Evolutionary conservation across 306 rosid species (phyloP), one percentile per base, ranked within the genome.

Genomic region (Quercus ilex): DNA sequence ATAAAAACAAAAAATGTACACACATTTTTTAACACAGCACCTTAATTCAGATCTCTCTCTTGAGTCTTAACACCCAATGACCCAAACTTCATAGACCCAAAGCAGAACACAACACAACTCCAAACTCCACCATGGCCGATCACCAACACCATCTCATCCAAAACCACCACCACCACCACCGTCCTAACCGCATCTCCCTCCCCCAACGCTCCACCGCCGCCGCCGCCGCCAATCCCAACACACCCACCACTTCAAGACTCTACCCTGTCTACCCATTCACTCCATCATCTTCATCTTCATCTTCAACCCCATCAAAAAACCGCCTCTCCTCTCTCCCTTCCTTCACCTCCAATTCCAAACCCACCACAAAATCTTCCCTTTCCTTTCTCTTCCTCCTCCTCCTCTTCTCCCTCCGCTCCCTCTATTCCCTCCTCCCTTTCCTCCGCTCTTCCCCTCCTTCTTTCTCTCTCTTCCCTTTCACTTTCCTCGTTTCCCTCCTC

Each of bases 391-490:
- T 92, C 80, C 80, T 94, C 74, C 80, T 94, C 74, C 88, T 92
- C 5, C 94, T 94, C 46, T 69, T 91, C 83, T 91, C 96, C 31
- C 90, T 92, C 5, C 94, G 93, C 11, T 91, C 96, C 38, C 89
- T 91, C 56, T 91, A 88, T 35, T 89, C 94, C 41, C 86, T 93
- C 26, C 92, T 91, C 67, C 96, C 94, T 25, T 91, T 90, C 76
- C 91, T 90, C 55, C 94, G 96, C 55, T 89, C 98, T 4, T 90
- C 97, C 13, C 93, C 97, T 17, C 93, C 94, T 79, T 92, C 95
- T 0, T 92, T 89, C 64, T 71, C 91, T n/a, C 89, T 89, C 19
- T 92, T 90, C 85, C 93, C 91, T 52, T 92, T 90, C 59, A 86
- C 93, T 58, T 93, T 93, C 83, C 90, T 92, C 31, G 92, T 93